Conservation (phyloP, 306 rosid species). For the Corylus heterophylla region DNA sequence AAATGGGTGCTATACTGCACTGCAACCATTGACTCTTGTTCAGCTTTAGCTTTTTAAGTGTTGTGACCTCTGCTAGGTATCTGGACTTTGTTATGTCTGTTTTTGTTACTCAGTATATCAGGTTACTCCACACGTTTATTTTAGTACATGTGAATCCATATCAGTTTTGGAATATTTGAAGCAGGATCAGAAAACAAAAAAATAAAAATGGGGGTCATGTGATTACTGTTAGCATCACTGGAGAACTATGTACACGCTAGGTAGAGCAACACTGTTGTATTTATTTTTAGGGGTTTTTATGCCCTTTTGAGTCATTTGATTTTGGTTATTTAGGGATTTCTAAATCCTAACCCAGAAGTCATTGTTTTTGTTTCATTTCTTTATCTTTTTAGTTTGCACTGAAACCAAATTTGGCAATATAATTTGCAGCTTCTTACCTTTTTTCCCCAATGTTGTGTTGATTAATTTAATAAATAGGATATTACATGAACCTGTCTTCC, state of each 20-base stretch:
- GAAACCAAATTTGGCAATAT: background rate
- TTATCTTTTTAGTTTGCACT: background rate
- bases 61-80: background rate
- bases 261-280: too few species aligned
- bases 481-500: background rate
- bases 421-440: background rate
- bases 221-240: too few species aligned
- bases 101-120: background rate
- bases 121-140: too few species aligned
- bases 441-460: background rate
- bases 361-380: background rate
- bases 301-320: too few species aligned
- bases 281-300: too few species aligned
- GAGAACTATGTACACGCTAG: too few species aligned
- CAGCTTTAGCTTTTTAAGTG: background rate
- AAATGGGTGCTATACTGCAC: background rate
- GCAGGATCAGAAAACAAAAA: too few species aligned
- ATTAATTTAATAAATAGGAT: background rate
- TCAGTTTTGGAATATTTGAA: too few species aligned
- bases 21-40: background rate
- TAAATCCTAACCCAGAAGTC: too few species aligned
- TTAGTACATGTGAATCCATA: too few species aligned
- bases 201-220: too few species aligned
- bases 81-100: background rate
- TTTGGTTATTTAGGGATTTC: too few species aligned